Conservation (phyloP, 1,139 yeast genomes). For the Kodamaea suecica region DNA sequence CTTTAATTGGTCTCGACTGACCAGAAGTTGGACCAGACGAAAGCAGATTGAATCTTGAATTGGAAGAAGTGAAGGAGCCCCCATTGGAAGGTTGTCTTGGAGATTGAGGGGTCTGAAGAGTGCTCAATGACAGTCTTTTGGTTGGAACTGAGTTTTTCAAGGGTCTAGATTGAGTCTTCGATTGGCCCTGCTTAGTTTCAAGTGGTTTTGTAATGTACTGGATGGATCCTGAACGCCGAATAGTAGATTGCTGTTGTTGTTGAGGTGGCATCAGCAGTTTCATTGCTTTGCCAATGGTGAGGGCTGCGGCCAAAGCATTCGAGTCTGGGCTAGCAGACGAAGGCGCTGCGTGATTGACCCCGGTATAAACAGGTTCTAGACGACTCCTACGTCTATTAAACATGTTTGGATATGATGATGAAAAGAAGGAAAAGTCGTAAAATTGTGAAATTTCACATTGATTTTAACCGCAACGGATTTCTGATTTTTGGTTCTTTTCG, state of each 20-base stretch:
- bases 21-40: constrained; percentile 8
- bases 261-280: constrained; percentile 15
- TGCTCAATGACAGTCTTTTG: background rate
- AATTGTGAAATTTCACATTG: too few species aligned
- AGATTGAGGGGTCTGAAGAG: constrained; percentile 3
- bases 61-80: constrained; percentile 16
- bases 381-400: constrained; percentile 37
- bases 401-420: constrained; percentile 18
- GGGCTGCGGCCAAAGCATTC: constrained; percentile 47
- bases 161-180: constrained; percentile 2
- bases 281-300: constrained; percentile 39
- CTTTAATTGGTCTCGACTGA: constrained; percentile 8
- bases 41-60: constrained; percentile 7
- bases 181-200: background rate
- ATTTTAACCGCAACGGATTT: too few species aligned
- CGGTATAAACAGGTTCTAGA: constrained; percentile 41
- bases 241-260: constrained; percentile 12
- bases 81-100: constrained; percentile 9
- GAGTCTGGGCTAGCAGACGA: constrained; percentile 35
- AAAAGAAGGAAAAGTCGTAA: too few species aligned
- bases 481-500: too few species aligned
- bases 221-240: constrained; percentile 16
- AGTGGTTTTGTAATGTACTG: constrained; percentile 15
- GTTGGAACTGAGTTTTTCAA: constrained; percentile 2
- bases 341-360: constrained; percentile 40